These are phyloP conservation scores for Teunomyces pallodes DNA, from an alignment of 805 yeast genomes.

Conservation along the genomic window DNA sequence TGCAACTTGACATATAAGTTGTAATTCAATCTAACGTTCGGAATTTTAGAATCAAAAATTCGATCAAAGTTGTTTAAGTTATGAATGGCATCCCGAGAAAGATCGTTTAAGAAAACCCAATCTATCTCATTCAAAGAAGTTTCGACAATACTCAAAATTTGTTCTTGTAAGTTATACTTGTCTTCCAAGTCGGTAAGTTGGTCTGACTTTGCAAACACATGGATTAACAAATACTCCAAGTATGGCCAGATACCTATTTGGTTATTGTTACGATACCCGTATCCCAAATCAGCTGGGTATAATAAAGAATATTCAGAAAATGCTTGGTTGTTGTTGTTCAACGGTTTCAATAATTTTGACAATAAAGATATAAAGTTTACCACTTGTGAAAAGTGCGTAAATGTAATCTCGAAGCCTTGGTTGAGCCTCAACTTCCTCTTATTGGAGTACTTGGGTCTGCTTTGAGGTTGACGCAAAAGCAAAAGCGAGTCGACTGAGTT, in stretches of 20 bases:
- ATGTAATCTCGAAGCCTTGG: conserved; percentile 32
- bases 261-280: conserved; percentile 45
- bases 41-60: conserved; percentile 20
- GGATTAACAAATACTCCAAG: conserved; percentile 65
- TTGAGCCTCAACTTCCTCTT: conserved; percentile 18
- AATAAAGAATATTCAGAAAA: conserved; percentile 39
- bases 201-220: conserved; percentile 57
- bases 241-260: conserved; percentile 75
- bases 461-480: conserved; percentile 7
- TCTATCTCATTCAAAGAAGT: conserved; percentile 34
- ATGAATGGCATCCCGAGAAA: conserved; percentile 47
- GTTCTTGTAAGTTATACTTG: conserved; percentile 47
- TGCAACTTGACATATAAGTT: conserved; percentile 52
- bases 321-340: conserved; percentile 19
- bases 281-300: conserved; percentile 66
- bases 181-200: conserved; percentile 33
- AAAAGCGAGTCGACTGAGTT: conserved; percentile 5
- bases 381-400: conserved; percentile 52
- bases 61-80: conserved; percentile 17
- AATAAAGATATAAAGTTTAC: conserved; percentile 65
- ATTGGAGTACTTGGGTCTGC: conserved; percentile 16
- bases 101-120: conserved; percentile 47
- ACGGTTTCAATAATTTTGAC: conserved; percentile 36
- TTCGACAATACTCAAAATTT: conserved; percentile 52
- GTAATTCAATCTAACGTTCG: conserved; percentile 18